phyloP scores from a whole-genome alignment of 495 filamentous ascomycete species.

The Parachaetomium inaequale region DNA sequence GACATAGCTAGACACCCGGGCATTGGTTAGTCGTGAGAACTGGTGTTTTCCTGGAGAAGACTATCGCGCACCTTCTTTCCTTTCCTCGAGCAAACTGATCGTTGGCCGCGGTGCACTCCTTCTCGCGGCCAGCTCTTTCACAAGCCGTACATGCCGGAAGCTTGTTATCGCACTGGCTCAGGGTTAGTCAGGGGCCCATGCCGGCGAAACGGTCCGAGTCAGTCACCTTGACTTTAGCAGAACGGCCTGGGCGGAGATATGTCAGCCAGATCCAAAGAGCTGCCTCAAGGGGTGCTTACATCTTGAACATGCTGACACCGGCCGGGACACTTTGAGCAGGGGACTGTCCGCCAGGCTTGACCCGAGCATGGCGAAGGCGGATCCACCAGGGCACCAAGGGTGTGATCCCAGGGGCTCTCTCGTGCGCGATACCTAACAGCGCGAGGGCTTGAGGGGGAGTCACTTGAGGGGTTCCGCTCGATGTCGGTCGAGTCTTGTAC shows the following conservation, averaged over 20 bases:
- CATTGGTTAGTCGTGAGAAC: neutral
- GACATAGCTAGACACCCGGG: constrained; percentile 61
- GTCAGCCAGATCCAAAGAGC: constrained; percentile 22
- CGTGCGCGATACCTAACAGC: too few species aligned
- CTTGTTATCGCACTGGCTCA: constrained; percentile 77
- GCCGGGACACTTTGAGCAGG: constrained; percentile 80
- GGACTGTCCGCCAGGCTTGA: constrained; percentile 63
- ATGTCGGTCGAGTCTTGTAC: too few species aligned
- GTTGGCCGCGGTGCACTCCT: constrained; percentile 85
- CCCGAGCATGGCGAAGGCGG: constrained; percentile 35
- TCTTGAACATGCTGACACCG: constrained; percentile 87
- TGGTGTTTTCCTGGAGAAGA: neutral
- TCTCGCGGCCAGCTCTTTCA: constrained; percentile 74
- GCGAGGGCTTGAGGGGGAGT: too few species aligned
- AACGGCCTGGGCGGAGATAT: constrained; percentile 49
- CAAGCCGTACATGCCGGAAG: constrained; percentile 90
- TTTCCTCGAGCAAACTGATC: constrained; percentile 93
- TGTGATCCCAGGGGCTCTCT: too few species aligned
- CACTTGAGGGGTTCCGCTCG: too few species aligned
- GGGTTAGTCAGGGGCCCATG: constrained; percentile 15
- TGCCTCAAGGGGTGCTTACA: constrained; percentile 45
- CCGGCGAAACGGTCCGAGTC: neutral
- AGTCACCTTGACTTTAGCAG: constrained; percentile 76
- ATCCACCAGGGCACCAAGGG: neutral
- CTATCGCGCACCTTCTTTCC: constrained; percentile 61